These are phyloP conservation scores for Schrenkiella parvula DNA, from an alignment of 345 rosid genomes.

Conservation along the genomic window DNA sequence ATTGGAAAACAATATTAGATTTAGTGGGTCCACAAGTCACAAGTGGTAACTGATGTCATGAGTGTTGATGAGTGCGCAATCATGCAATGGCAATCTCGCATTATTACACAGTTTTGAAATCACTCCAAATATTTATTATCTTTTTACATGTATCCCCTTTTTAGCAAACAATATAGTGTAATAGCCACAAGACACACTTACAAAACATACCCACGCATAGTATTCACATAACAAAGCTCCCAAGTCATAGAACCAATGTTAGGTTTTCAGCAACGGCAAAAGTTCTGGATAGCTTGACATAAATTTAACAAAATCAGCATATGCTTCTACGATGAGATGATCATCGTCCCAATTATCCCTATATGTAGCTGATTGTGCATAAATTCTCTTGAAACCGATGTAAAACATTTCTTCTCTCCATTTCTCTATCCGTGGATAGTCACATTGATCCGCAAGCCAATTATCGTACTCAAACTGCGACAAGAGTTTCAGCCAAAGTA, in stretches of 20 bases:
- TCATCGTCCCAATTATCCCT: constrained; percentile 69
- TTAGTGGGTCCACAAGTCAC: background rate
- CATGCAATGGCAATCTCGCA: constrained; percentile 5
- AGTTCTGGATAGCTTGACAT: constrained; percentile 28
- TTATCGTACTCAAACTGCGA: constrained; percentile 53
- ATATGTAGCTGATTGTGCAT: constrained; percentile 39
- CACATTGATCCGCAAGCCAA: constrained; percentile 51
- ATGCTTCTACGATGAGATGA: constrained; percentile 45
- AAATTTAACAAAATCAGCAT: constrained; percentile 43
- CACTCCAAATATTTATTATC: background rate
- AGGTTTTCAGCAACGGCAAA: constrained; percentile 33
- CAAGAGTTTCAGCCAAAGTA: background rate
- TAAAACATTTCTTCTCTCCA: constrained; percentile 60
- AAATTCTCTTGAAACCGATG: constrained; percentile 9
- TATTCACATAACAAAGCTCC: background rate
- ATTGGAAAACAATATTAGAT: background rate
- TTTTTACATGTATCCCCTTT: background rate
- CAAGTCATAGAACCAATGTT: background rate
- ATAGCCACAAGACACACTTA: constrained; percentile 5
- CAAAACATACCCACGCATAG: background rate
- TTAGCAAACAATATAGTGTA: background rate
- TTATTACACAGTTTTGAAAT: background rate
- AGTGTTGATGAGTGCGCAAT: constrained; percentile 12
- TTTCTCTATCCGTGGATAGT: constrained; percentile 38
- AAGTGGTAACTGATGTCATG: constrained; percentile 17